A percentile compares a stretch with the other conserved stretches of the same genome.
Conservation (phyloP, 116 monocot species). For the Iris pallida region DNA sequence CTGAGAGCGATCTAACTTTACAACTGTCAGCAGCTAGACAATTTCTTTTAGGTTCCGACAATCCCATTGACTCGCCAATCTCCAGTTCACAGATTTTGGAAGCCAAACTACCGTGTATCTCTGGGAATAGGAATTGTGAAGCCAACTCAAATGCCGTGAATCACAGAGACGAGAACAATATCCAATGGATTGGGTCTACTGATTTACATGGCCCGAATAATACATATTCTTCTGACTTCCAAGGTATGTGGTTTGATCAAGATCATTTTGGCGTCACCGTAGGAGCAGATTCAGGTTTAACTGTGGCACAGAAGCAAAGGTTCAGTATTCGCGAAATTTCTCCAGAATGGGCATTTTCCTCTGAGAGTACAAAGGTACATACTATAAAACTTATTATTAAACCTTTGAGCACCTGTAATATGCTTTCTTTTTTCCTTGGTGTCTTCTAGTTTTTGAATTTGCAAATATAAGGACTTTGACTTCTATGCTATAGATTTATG, state of each 20-base stretch:
- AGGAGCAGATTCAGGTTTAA: conserved; percentile 27
- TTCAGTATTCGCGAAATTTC: conserved; percentile 82
- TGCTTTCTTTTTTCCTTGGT: too few relatives aligned
- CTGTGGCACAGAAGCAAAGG: conserved; percentile 36
- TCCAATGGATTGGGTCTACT: conserved; percentile 36
- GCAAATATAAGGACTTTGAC: too few relatives aligned
- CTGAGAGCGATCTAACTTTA: conserved; percentile 30
- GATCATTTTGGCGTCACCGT: conserved; percentile 27
- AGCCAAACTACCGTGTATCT: conserved; percentile 5
- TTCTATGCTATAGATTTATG: too few relatives aligned
- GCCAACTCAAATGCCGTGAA: conserved; percentile 7
- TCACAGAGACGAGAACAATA: conserved; percentile 18
- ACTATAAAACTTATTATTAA: too few relatives aligned
- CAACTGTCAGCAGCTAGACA: conserved; percentile 43
- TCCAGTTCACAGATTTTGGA: conserved; percentile 10
- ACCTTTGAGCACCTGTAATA: too few relatives aligned
- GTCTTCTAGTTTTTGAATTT: too few relatives aligned
- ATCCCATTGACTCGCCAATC: conserved; percentile 36
- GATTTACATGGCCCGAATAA: conserved; percentile 14
- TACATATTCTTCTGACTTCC: conserved; percentile 22
- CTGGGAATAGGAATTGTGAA: conserved; percentile 13
- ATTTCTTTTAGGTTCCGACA: conserved; percentile 30
- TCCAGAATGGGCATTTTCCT: conserved; percentile 84
- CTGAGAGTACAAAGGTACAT: conserved; percentile 71
- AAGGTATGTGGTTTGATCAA: conserved; percentile 32